These are phyloP conservation scores for Chrysanthemum lavandulifolium DNA, from an alignment of 129 eudicot genomes.

Conservation along the genomic window DNA sequence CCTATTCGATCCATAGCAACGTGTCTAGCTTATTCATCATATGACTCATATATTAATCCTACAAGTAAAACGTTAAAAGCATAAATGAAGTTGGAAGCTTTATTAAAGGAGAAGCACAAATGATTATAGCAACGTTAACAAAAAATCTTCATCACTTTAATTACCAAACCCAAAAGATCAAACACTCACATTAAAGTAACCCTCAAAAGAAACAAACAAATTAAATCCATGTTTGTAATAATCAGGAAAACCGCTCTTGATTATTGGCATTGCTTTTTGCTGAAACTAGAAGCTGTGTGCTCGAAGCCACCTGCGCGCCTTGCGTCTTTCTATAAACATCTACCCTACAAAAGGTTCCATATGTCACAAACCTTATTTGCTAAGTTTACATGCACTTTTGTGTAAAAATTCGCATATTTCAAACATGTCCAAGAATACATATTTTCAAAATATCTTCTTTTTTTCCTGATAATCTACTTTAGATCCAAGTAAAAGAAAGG, in stretches of 20 bases:
- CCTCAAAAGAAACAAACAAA: background rate
- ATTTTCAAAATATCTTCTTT: too few relatives aligned
- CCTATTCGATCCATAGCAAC: too few relatives aligned
- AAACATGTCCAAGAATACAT: background rate
- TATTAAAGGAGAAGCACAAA: background rate
- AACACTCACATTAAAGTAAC: background rate
- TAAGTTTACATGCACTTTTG: background rate
- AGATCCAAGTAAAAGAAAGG: too few relatives aligned
- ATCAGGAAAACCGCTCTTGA: background rate
- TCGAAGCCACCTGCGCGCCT: background rate
- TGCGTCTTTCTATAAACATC: background rate
- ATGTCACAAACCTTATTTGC: slow-evolving; percentile 6
- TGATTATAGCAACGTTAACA: background rate
- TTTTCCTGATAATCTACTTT: too few relatives aligned
- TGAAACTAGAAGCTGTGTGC: background rate
- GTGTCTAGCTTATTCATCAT: too few relatives aligned
- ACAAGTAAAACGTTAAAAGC: too few relatives aligned
- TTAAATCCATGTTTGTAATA: too few relatives aligned
- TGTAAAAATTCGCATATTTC: too few relatives aligned
- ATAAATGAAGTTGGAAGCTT: too few relatives aligned
- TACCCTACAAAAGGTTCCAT: background rate
- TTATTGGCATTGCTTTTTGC: background rate
- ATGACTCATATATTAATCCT: too few relatives aligned
- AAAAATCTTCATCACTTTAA: too few relatives aligned
- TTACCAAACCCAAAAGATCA: too few relatives aligned